Percentiles rank a stretch among this genome's conserved stretches.
Conservation (phyloP, 108 stramenopile species). For the Poteriospumella lacustris region DNA sequence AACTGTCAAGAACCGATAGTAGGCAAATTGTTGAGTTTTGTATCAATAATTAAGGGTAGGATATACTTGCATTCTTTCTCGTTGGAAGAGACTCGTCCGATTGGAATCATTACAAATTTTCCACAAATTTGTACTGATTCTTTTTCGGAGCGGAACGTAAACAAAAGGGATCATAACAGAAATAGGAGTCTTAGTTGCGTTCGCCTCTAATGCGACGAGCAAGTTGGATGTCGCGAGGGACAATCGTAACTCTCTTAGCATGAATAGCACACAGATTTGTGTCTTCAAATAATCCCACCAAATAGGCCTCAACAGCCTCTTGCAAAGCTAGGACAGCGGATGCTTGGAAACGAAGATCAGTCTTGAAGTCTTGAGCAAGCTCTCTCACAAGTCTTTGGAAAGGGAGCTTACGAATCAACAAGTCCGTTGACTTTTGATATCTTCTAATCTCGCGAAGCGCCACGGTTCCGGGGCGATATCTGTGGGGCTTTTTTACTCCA, state of each 20-base stretch:
- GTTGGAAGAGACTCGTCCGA: too few species aligned
- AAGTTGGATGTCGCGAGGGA: constrained; percentile 46
- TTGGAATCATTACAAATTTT: too few species aligned
- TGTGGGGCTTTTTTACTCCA: constrained; percentile 79
- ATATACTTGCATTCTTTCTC: too few species aligned
- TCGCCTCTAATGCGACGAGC: constrained; percentile 48
- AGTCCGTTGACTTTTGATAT: constrained; percentile 70
- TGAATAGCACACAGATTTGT: constrained; percentile 47
- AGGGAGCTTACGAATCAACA: constrained; percentile 58
- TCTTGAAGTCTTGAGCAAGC: constrained; percentile 95
- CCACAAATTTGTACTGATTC: too few species aligned
- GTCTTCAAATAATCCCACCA: constrained; percentile 46
- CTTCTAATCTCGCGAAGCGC: constrained; percentile 80
- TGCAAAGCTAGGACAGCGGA: constrained; percentile 74
- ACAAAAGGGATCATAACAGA: too few species aligned
- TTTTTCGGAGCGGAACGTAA: too few species aligned
- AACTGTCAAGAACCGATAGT: too few species aligned
- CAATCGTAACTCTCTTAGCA: constrained; percentile 47
- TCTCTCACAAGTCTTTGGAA: constrained; percentile 84
- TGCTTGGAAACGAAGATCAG: constrained; percentile 91
- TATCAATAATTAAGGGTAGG: too few species aligned
- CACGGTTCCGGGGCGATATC: constrained; percentile 67
- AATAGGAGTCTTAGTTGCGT: too few species aligned
- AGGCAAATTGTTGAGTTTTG: too few species aligned
- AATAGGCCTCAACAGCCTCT: constrained; percentile 62